Conservation (phyloP, 1,139 yeast genomes). For the Yamadazyma jaroonii region DNA sequence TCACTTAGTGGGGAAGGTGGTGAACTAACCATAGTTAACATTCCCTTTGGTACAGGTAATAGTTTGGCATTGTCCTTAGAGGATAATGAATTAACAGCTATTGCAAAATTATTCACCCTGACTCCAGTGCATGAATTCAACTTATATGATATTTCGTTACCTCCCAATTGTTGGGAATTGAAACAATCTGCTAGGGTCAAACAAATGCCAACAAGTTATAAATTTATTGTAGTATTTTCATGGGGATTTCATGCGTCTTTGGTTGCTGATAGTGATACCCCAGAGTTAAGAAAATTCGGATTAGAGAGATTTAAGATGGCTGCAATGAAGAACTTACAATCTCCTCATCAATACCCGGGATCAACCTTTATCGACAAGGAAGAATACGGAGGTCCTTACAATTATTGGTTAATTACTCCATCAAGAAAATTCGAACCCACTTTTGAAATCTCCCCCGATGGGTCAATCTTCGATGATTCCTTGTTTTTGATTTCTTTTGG, state of each 20-base stretch:
- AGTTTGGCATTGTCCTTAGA: slow-evolving; percentile 69
- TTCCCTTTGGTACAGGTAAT: slow-evolving; percentile 89
- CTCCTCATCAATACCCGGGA: slow-evolving; percentile 52
- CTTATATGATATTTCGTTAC: slow-evolving; percentile 54
- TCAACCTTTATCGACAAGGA: slow-evolving; percentile 16
- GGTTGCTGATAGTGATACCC: slow-evolving; percentile 75
- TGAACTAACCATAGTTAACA: slow-evolving; percentile 37
- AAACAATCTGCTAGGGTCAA: slow-evolving; percentile 19
- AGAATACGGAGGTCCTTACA: slow-evolving; percentile 40
- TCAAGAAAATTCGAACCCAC: slow-evolving; percentile 63
- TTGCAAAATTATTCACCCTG: slow-evolving; percentile 36
- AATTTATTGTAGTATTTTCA: slow-evolving; percentile 68
- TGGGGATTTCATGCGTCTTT: slow-evolving; percentile 87
- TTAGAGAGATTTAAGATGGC: slow-evolving; percentile 67
- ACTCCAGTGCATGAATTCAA: slow-evolving; percentile 42
- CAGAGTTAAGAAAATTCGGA: slow-evolving; percentile 64
- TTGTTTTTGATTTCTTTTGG: slow-evolving; percentile 58
- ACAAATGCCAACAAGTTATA: slow-evolving; percentile 20
- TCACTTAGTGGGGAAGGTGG: slow-evolving; percentile 22
- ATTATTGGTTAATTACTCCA: slow-evolving; percentile 67
- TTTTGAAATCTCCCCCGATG: slow-evolving; percentile 71
- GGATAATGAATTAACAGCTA: slow-evolving; percentile 30
- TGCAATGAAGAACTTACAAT: slow-evolving; percentile 51
- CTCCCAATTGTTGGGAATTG: slow-evolving; percentile 37
- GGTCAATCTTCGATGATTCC: slow-evolving; percentile 48